Evolutionary conservation across 352 stramenopile genomes (phyloP), one percentile per base, ranked within the genome.

Genomic region (Phytophthora multivora): DNA sequence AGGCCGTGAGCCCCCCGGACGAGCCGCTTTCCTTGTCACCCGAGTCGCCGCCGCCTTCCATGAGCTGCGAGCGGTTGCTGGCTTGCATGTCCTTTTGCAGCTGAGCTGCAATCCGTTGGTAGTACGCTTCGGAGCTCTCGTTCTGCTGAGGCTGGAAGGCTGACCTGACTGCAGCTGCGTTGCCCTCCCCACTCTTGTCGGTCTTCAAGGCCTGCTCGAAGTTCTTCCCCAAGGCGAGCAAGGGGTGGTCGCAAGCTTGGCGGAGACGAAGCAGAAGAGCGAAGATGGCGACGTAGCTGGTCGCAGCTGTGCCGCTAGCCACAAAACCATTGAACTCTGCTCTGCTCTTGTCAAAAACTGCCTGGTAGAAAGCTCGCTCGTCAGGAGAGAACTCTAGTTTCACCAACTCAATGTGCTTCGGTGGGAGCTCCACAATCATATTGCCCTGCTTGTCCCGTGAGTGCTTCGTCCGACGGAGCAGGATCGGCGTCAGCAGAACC

Each of bases 291-390:
- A 95, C 78, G 55, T 97, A 97, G 54, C 85, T 96, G 15, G 75
- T 79, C 43, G 73, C 89, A 10, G 77, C 79, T 16, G 80, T 72
- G 16, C 91, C 91, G 26, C 75, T 89, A 0, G 88, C 74, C 13
- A 96, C 85, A 50, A 89, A 97, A 0, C 89, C 89, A 39, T 96
- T 91, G 63, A 97, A 97, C 66, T 96, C 83, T 28, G 80, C 86
- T n/a, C 84, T 77, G 59, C 86, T 96, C 51, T 87, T 86, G 54
- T 84, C 77, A 38, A 87, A 96, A 15, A 97, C 75, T 4, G 88
- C 81, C 43, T 93, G 69, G 63, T 97, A 97, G 53, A 97, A 97
- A 19, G 72, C 64, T 9, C 85, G 81, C 51, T 97, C 89, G 26
- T 88, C 73, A 4, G 66, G 46, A 1, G 88, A 91, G 19, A 97